A percentile compares a stretch with the other conserved stretches of the same genome.
Evolutionary conservation across 2,329 filamentous ascomycete genomes (phyloP).

Genomic region (Aspergillus oerlinghausenensis): DNA sequence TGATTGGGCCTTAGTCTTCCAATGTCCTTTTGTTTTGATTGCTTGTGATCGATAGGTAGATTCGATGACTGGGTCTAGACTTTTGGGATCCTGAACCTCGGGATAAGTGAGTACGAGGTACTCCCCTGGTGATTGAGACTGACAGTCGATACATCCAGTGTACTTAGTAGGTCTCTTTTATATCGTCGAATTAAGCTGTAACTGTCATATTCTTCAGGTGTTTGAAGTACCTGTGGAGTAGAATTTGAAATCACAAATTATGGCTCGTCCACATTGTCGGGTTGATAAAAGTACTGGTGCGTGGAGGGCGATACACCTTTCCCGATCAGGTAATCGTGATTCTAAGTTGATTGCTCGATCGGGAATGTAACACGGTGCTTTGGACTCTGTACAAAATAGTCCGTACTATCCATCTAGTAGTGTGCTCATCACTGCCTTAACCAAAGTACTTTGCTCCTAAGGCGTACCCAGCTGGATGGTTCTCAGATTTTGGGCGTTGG

Average conservation of each 20-base stretch:
- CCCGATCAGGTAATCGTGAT: background rate
- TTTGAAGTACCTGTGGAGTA: background rate
- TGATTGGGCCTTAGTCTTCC: background rate
- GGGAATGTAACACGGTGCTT: background rate
- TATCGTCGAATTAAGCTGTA: background rate
- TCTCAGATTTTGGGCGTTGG: no score
- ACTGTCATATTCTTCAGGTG: background rate
- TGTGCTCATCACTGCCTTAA: background rate
- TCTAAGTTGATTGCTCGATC: background rate
- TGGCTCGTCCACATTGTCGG: background rate
- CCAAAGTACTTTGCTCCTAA: no score
- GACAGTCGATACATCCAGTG: background rate
- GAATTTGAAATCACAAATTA: background rate
- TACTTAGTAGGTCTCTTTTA: no score
- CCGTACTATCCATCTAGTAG: background rate
- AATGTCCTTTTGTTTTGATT: background rate
- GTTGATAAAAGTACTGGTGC: background rate
- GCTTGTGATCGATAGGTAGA: no score
- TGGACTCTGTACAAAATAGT: background rate
- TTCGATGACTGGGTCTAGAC: background rate
- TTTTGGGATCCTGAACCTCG: no score
- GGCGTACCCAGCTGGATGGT: no score
- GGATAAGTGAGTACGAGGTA: no score
- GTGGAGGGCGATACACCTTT: background rate
- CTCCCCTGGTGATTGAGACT: background rate